Percentiles rank a stretch among this genome's conserved stretches.
phyloP scores from a whole-genome alignment of 805 yeast genomes.

The Pichia pseudocactophila region DNA sequence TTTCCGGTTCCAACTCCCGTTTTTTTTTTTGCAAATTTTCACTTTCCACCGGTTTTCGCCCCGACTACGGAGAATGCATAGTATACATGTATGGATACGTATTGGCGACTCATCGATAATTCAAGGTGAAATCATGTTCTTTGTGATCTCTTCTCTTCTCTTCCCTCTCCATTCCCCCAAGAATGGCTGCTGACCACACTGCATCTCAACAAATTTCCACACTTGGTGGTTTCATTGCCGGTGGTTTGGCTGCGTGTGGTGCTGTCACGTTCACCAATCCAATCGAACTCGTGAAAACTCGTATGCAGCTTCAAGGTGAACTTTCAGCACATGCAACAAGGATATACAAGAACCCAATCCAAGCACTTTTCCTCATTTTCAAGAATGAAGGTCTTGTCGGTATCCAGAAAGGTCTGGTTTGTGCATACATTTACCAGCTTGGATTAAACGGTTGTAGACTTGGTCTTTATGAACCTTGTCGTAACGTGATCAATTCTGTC shows the following conservation, averaged over 20 bases:
- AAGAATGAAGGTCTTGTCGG: slow-evolving; percentile 82
- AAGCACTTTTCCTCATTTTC: slow-evolving; percentile 66
- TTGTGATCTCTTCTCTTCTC: not conserved
- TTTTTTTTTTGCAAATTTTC: no score
- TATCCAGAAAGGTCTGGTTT: slow-evolving; percentile 77
- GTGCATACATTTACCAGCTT: slow-evolving; percentile 86
- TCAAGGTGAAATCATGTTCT: no score
- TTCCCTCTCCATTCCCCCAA: not conserved
- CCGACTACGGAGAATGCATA: no score
- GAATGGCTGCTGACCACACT: slow-evolving; percentile 23
- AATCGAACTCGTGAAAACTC: slow-evolving; percentile 84
- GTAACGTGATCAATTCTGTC: slow-evolving; percentile 47
- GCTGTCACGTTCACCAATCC: slow-evolving; percentile 98
- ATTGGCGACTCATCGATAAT: no score
- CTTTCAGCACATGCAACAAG: slow-evolving; percentile 43
- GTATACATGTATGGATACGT: no score
- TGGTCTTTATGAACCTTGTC: slow-evolving; percentile 86
- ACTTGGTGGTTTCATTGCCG: slow-evolving; percentile 78
- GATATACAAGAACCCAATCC: slow-evolving; percentile 73
- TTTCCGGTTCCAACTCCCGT: no score
- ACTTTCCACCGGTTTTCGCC: no score
- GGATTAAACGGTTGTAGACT: slow-evolving; percentile 90
- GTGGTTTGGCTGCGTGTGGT: slow-evolving; percentile 93
- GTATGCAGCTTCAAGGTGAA: slow-evolving; percentile 97
- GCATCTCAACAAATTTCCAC: slow-evolving; percentile 57